phyloP scores from a whole-genome alignment of 2,329 filamentous ascomycete species.

The Aspergillus brasiliensis region DNA sequence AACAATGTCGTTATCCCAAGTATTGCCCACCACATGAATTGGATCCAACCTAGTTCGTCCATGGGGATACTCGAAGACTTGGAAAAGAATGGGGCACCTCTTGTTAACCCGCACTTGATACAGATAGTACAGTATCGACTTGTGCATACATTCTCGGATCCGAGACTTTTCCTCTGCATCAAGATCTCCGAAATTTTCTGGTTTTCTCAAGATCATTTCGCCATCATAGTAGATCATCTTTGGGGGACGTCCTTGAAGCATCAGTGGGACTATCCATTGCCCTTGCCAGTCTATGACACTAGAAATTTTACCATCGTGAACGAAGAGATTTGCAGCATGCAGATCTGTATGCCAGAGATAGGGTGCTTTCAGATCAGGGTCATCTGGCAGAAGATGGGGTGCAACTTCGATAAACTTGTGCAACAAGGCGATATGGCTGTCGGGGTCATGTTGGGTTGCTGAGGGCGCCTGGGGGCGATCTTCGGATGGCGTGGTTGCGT shows the following conservation, averaged over 20 bases:
- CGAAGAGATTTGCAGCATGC: slow-evolving; percentile 43
- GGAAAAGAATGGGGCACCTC: slow-evolving; percentile 16
- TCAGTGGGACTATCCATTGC: slow-evolving; percentile 31
- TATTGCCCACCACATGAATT: slow-evolving; percentile 24
- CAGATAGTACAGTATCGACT: slow-evolving; percentile 27
- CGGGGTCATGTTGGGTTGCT: slow-evolving; percentile 30
- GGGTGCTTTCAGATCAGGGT: slow-evolving; percentile 25
- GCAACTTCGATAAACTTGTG: slow-evolving; percentile 35
- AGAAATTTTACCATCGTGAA: slow-evolving; percentile 37
- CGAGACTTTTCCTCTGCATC: slow-evolving; percentile 14
- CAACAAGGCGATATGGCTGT: slow-evolving; percentile 36
- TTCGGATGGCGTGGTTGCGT: slow-evolving; percentile 25
- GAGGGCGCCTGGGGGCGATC: slow-evolving; percentile 27
- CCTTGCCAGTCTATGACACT: slow-evolving; percentile 49
- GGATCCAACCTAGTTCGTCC: slow-evolving; percentile 22
- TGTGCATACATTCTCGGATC: slow-evolving; percentile 21
- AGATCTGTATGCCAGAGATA: slow-evolving; percentile 47
- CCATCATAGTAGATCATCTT: slow-evolving; percentile 29
- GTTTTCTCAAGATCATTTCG: slow-evolving; percentile 26
- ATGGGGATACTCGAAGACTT: slow-evolving; percentile 19
- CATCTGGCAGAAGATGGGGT: slow-evolving; percentile 33
- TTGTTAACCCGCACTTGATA: slow-evolving; percentile 22
- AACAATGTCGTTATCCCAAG: slow-evolving; percentile 29
- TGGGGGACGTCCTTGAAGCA: slow-evolving; percentile 26
- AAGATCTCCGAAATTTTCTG: slow-evolving; percentile 27